These are phyloP conservation scores for Aspergillus biplanus DNA, from an alignment of 495 filamentous ascomycete genomes.

Conservation along the genomic window DNA sequence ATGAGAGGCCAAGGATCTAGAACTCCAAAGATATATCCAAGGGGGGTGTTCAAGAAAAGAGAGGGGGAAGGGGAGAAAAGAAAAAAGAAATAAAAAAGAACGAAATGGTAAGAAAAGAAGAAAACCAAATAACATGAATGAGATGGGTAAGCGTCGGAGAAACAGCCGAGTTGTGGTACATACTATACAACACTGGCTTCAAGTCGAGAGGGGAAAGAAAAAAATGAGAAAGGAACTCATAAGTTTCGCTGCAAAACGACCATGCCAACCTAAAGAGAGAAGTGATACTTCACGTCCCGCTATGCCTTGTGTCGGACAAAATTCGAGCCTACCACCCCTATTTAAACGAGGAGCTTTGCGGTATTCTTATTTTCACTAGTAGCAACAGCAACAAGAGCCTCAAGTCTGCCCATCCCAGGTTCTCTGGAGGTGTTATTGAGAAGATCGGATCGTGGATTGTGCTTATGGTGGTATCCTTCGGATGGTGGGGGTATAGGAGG, in stretches of 20 bases:
- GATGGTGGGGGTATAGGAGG: constrained; percentile 39
- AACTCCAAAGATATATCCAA: constrained; percentile 25
- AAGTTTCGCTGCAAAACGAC: not conserved
- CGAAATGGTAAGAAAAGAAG: constrained; percentile 8
- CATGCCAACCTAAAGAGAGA: too few species aligned
- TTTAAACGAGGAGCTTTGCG: constrained; percentile 45
- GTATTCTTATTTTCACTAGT: constrained; percentile 76
- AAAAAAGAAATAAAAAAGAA: not conserved
- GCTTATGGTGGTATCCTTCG: constrained; percentile 41
- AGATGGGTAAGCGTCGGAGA: constrained; percentile 5
- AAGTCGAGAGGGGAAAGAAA: constrained; percentile 16
- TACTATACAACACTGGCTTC: constrained; percentile 25
- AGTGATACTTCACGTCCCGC: too few species aligned
- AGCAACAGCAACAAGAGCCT: constrained; percentile 87
- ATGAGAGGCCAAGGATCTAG: constrained; percentile 28
- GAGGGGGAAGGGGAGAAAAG: constrained; percentile 4
- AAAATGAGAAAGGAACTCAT: constrained; percentile 10
- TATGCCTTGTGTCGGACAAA: not conserved
- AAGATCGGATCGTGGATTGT: constrained; percentile 36
- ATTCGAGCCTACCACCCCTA: not conserved
- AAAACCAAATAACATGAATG: constrained; percentile 14
- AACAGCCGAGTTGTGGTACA: constrained; percentile 7
- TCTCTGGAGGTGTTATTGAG: constrained; percentile 35
- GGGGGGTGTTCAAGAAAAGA: not conserved
- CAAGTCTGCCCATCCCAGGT: constrained; percentile 69